Conservation (phyloP, 2,329 filamentous ascomycete genomes). For the Fusarium sp. region DNA sequence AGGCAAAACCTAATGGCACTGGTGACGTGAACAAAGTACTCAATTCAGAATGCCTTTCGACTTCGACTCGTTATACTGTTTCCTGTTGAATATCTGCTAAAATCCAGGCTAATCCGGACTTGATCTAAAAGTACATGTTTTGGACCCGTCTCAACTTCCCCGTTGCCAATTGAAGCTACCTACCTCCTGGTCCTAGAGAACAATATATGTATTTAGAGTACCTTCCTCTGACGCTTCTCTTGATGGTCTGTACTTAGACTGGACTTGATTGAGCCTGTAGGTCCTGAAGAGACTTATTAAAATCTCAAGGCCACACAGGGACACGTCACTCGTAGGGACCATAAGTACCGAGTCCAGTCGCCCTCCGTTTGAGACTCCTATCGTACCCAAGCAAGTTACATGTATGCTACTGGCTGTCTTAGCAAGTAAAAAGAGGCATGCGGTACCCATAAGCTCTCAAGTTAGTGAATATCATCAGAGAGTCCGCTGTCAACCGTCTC, state of each 20-base stretch:
- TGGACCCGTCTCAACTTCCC: not conserved
- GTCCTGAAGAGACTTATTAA: not conserved
- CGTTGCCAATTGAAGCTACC: not conserved
- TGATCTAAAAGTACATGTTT: not conserved
- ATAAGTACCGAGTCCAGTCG: not conserved
- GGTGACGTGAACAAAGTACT: no score
- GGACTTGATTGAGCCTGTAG: not conserved
- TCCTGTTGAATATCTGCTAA: not conserved
- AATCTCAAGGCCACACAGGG: not conserved
- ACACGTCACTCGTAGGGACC: not conserved
- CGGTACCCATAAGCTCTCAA: not conserved
- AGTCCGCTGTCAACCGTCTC: not conserved
- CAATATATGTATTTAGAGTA: not conserved
- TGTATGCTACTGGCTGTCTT: not conserved
- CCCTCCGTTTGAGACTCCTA: not conserved
- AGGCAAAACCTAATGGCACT: no score
- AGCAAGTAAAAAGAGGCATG: not conserved
- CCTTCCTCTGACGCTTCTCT: not conserved
- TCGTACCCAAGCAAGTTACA: not conserved
- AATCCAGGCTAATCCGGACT: not conserved
- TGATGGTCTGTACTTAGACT: not conserved
- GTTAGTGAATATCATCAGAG: not conserved
- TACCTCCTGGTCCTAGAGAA: not conserved
- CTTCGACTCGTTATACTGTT: not conserved
- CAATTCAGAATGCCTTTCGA: no score